A percentile compares a stretch with the other conserved stretches of the same genome.
Conservation (phyloP, 2,329 filamentous ascomycete species). For the Dactylellina parvicollis region DNA sequence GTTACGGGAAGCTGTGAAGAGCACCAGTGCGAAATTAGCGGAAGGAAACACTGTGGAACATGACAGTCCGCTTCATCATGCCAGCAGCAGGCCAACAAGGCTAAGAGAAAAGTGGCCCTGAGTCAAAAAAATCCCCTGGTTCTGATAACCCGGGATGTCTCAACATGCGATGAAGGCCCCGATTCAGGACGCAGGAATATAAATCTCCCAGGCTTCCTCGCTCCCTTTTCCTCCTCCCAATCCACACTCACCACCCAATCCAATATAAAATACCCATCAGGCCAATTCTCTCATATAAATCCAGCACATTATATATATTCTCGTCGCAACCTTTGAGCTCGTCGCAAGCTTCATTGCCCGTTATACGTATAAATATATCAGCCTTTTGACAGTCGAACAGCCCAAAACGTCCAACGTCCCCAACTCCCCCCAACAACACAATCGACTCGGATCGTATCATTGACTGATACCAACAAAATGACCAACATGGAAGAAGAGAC, state of each 20-base stretch:
- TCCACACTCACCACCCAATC: slow-evolving; percentile 14
- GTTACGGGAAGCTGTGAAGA: slow-evolving; percentile 19
- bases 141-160: slow-evolving; percentile 14
- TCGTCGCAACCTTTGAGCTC: background rate
- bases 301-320: background rate
- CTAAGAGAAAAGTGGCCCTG: slow-evolving; percentile 1
- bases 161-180: slow-evolving; percentile 30
- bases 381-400: too few species aligned
- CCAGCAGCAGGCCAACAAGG: background rate
- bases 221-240: slow-evolving; percentile 21
- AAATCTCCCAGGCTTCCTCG: slow-evolving; percentile 41
- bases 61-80: too few species aligned
- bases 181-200: slow-evolving; percentile 42
- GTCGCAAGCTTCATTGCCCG: too few species aligned
- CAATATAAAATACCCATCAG: background rate
- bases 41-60: slow-evolving; percentile 25
- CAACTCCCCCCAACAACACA: slow-evolving; percentile 24
- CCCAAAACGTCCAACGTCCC: too few species aligned
- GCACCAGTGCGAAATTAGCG: slow-evolving; percentile 31
- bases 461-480: slow-evolving; percentile 27
- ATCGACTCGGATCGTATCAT: background rate
- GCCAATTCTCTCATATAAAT: background rate
- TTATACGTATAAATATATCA: too few species aligned
- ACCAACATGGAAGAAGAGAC: slow-evolving; percentile 62
- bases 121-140: slow-evolving; percentile 35